Evolutionary conservation across 768 basidiomycete species (phyloP).

Genomic region (Hygrocybe punicea): DNA sequence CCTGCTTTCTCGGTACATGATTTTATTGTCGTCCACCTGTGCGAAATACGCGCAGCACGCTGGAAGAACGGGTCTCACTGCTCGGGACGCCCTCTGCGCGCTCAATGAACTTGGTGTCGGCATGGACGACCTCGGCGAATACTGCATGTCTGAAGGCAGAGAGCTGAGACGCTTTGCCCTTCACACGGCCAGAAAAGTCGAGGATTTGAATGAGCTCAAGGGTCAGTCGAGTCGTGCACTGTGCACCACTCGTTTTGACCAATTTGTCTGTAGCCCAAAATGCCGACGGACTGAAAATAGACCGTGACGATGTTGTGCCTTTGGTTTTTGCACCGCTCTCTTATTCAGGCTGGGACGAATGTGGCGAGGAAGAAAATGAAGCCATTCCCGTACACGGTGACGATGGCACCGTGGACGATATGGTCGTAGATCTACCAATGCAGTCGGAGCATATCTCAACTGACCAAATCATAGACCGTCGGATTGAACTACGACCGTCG

Average conservation of each 20-base stretch:
- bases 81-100: slow-evolving; percentile 59
- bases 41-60: slow-evolving; percentile 73
- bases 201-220: slow-evolving; percentile 71
- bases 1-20: slow-evolving; percentile 70
- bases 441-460: neutral
- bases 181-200: slow-evolving; percentile 59
- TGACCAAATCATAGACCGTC: neutral
- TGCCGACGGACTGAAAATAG: slow-evolving; percentile 52
- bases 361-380: slow-evolving; percentile 29
- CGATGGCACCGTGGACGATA: slow-evolving; percentile 16
- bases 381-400: slow-evolving; percentile 16
- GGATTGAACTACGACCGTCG: slow-evolving; percentile 24
- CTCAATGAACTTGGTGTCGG: slow-evolving; percentile 74
- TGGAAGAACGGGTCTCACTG: slow-evolving; percentile 56
- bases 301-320: slow-evolving; percentile 53
- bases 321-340: slow-evolving; percentile 45
- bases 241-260: slow-evolving; percentile 20
- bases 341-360: slow-evolving; percentile 30
- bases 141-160: slow-evolving; percentile 59
- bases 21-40: slow-evolving; percentile 61
- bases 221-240: slow-evolving; percentile 44
- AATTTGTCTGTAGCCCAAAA: slow-evolving; percentile 52
- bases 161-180: slow-evolving; percentile 68
- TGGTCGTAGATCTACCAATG: slow-evolving; percentile 28
- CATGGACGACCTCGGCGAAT: slow-evolving; percentile 66